Evolutionary conservation across 176 grass and related monocot genomes (phyloP).

Genomic region (Carex kokanica): DNA sequence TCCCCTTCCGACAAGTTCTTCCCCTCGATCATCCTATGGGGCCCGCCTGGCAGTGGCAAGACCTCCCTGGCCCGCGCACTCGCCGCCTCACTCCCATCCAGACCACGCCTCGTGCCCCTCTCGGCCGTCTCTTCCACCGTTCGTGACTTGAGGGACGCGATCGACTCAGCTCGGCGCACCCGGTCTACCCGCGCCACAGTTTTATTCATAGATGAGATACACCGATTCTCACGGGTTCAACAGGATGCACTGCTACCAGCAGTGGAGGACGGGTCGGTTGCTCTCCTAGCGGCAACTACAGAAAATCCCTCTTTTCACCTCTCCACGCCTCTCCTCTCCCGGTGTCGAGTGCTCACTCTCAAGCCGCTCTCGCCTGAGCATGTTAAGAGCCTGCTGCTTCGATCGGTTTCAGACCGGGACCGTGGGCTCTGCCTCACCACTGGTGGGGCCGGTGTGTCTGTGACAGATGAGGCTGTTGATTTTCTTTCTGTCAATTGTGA

Average conservation of each 20-base stretch:
- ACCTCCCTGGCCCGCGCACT: constrained; percentile 43
- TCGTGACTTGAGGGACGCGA: constrained; percentile 34
- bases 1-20: constrained; percentile 3
- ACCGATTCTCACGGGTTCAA: constrained; percentile 43
- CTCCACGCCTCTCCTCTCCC: constrained; percentile 43
- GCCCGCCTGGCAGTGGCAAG: constrained; percentile 45
- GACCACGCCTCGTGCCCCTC: constrained; percentile 27
- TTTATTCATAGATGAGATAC: constrained; percentile 51
- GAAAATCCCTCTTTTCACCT: constrained; percentile 54
- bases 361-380: constrained; percentile 29
- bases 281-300: constrained; percentile 38
- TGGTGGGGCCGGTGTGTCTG: background rate
- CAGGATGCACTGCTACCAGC: constrained; percentile 47
- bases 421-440: constrained; percentile 32
- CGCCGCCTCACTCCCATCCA: constrained; percentile 26
- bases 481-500: constrained; percentile 43
- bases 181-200: constrained; percentile 20
- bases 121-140: constrained; percentile 41
- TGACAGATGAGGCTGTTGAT: constrained; percentile 30
- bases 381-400: constrained; percentile 25
- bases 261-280: constrained; percentile 39
- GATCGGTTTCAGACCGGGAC: constrained; percentile 32
- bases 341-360: constrained; percentile 40
- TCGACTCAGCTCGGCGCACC: constrained; percentile 3
- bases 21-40: constrained; percentile 46